Conservation (phyloP, 257 asterid species). For the Ocimum tenuiflorum region DNA sequence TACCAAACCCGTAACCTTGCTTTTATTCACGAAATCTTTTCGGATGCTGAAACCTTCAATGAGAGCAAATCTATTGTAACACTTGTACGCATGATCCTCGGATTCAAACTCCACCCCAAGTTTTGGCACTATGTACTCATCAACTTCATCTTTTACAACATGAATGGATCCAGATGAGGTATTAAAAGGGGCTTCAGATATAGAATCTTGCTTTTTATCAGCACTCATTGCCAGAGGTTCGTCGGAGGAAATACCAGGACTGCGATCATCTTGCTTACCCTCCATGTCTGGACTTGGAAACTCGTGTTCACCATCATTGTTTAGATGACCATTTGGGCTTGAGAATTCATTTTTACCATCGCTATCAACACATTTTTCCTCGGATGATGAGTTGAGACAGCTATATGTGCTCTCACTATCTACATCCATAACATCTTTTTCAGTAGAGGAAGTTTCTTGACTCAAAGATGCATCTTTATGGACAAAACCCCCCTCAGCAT, state of each 20-base stretch:
- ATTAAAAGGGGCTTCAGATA: slow-evolving; percentile 29
- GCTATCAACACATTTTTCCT: slow-evolving; percentile 22
- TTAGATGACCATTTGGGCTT: slow-evolving; percentile 26
- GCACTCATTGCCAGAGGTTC: slow-evolving; percentile 20
- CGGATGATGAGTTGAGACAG: slow-evolving; percentile 39
- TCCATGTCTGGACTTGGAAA: not conserved
- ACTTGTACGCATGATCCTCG: slow-evolving; percentile 56
- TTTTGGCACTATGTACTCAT: slow-evolving; percentile 36
- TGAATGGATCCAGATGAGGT: slow-evolving; percentile 27
- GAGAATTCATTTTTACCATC: slow-evolving; percentile 28
- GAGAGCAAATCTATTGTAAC: slow-evolving; percentile 49
- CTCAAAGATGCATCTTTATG: slow-evolving; percentile 20
- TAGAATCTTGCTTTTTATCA: slow-evolving; percentile 18
- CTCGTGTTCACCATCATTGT: slow-evolving; percentile 20
- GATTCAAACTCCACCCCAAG: slow-evolving; percentile 49
- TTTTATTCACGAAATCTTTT: slow-evolving; percentile 52
- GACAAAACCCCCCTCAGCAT: slow-evolving; percentile 23
- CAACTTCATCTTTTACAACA: slow-evolving; percentile 23
- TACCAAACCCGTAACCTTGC: slow-evolving; percentile 49
- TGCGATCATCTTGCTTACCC: slow-evolving; percentile 13
- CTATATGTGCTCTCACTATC: slow-evolving; percentile 52
- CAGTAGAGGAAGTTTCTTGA: slow-evolving; percentile 28
- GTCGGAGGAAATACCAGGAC: slow-evolving; percentile 23
- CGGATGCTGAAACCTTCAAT: slow-evolving; percentile 59
- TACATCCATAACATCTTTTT: slow-evolving; percentile 29